Evolutionary conservation across 2,329 filamentous ascomycete species (phyloP).

Genomic region (Fusarium chaquense): DNA sequence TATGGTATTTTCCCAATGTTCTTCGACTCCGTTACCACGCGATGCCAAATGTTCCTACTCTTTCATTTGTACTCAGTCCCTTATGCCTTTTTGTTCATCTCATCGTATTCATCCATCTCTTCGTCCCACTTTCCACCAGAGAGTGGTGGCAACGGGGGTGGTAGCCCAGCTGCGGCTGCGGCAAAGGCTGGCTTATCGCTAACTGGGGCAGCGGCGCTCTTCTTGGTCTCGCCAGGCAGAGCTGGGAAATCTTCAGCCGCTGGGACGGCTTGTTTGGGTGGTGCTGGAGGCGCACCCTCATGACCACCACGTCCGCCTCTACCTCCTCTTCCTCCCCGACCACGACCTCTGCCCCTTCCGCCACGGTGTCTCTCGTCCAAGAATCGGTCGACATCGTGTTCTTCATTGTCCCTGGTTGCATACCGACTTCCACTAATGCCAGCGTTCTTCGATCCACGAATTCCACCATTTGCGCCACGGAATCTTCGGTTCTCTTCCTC

Average conservation of each 20-base stretch:
- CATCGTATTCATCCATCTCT: constrained; percentile 67
- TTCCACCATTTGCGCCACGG: constrained; percentile 57
- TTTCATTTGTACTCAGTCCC: background rate
- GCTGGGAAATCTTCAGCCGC: constrained; percentile 54
- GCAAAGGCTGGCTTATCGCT: constrained; percentile 48
- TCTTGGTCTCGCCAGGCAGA: constrained; percentile 49
- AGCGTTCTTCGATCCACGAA: constrained; percentile 54
- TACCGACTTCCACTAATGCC: constrained; percentile 60
- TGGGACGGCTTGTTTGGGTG: constrained; percentile 45
- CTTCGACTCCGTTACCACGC: constrained; percentile 16
- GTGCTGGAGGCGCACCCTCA: constrained; percentile 38
- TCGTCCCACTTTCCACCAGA: constrained; percentile 66
- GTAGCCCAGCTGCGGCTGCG: constrained; percentile 45
- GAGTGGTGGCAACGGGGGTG: constrained; percentile 48
- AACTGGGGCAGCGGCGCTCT: constrained; percentile 29
- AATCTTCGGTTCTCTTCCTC: constrained; percentile 59
- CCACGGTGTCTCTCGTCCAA: constrained; percentile 53
- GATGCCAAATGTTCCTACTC: constrained; percentile 6
- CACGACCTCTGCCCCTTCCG: constrained; percentile 51
- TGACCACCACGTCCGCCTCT: constrained; percentile 51
- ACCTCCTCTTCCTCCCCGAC: constrained; percentile 52
- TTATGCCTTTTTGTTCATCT: constrained; percentile 46
- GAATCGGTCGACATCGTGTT: constrained; percentile 54
- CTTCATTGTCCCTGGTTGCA: constrained; percentile 51
- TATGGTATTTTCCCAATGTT: constrained; percentile 40